Evolutionary conservation across 495 filamentous ascomycete species (phyloP).

Genomic region (Trichoderma erinaceum): DNA sequence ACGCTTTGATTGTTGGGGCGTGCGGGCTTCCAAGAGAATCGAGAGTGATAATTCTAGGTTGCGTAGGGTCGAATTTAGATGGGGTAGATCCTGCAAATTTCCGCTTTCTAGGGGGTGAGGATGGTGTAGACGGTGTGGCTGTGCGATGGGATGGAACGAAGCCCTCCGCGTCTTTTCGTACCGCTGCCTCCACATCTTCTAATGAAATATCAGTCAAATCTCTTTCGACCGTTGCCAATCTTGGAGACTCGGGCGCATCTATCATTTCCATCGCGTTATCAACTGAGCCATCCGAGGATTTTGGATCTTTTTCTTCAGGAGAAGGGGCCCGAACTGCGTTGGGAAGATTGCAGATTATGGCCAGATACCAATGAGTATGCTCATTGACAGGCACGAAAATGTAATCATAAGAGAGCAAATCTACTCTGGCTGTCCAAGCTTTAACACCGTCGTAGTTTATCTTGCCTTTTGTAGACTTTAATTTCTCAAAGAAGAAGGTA

Average conservation of each 20-base stretch:
- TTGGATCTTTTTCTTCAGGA: neutral
- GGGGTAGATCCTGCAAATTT: neutral
- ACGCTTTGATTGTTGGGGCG: constrained; percentile 50
- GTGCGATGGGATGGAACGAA: neutral
- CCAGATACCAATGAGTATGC: constrained; percentile 83
- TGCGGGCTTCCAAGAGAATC: constrained; percentile 71
- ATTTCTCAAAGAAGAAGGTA: constrained; percentile 78
- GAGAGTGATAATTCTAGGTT: constrained; percentile 74
- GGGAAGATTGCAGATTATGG: constrained; percentile 87
- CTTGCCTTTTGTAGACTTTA: constrained; percentile 49
- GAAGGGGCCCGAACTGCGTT: constrained; percentile 20
- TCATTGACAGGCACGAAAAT: constrained; percentile 91
- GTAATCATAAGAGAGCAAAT: constrained; percentile 81
- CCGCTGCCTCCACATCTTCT: neutral
- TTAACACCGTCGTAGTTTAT: constrained; percentile 79
- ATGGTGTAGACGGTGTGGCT: neutral
- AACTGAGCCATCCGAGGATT: neutral
- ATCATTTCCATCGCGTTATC: constrained; percentile 22
- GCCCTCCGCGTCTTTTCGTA: neutral
- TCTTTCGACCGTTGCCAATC: constrained; percentile 19
- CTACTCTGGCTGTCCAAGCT: constrained; percentile 81
- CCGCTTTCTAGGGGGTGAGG: neutral
- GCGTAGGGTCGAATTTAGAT: constrained; percentile 29
- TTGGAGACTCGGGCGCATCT: constrained; percentile 18
- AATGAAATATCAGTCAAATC: constrained; percentile 17